Evolutionary conservation across 805 yeast genomes (phyloP), one percentile per base, ranked within the genome.

Genomic region (Pichia kluyveri): DNA sequence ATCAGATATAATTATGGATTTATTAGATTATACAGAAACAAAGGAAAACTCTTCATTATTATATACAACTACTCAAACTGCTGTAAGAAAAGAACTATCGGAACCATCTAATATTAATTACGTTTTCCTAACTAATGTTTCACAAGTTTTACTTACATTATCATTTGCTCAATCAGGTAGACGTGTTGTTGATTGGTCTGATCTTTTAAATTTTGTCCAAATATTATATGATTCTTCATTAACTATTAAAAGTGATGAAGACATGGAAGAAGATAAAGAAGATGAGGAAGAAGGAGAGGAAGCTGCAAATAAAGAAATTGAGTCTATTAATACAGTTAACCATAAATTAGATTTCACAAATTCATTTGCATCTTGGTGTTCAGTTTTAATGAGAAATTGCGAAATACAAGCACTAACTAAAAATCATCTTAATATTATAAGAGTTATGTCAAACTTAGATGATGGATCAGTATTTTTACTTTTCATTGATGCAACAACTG

Each of bases 111-210:
- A 47, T 26, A 46, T 46, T 31, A 48, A 51, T 15, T 48, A 50
- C 15, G 12, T 34, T 8, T 34, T 34, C 18, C 41, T 63, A 4
- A 67, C 71, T 8, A 60, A 65, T 18, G 58, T 69, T 5, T 48
- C 67, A 4, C 74, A 72, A 52, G 46, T 80, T 3, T 54, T 81
- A 39, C 60, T 73, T 0, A 62, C 82, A 0, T 59, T 83, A 44
- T 60, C 73, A 0, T 85, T 82, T 62, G 80, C 86, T 3, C 90
- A 83, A 51, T 79, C 87, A 42, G 93, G 93, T 56, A 74, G 64
- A 51, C 82, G 80, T 56, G 72, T 83, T 4, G 57, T 70, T 1
- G 65, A 71, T 52, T 84, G 91, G 91, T 45, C 49, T 3, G 45
- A 45, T 9, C 38, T 59, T 17, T 48, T 60, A 7, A 48, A 51